Evolutionary conservation across 805 yeast species (phyloP).

Genomic region (Metschnikowia koreensis): DNA sequence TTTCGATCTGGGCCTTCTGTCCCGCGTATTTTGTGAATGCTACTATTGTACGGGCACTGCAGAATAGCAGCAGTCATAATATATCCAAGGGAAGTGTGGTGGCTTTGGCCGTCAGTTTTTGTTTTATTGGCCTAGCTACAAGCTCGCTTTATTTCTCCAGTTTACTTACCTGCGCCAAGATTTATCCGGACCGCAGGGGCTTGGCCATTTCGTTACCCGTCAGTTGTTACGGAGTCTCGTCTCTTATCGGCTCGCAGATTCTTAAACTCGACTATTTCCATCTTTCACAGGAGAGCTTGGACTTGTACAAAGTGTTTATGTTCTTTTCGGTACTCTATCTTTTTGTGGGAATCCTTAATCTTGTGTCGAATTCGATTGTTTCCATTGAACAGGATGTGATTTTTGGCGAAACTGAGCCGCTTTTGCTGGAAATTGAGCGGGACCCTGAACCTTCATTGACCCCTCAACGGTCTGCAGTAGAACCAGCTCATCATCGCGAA

Average conservation of each 20-base stretch:
- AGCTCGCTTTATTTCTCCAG: slow-evolving; percentile 71
- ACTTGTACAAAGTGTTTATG: slow-evolving; percentile 51
- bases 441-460: slow-evolving; percentile 22
- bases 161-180: slow-evolving; percentile 76
- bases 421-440: slow-evolving; percentile 9
- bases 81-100: slow-evolving; percentile 39
- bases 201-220: slow-evolving; percentile 87
- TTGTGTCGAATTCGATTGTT: slow-evolving; percentile 63
- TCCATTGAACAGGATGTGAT: slow-evolving; percentile 53
- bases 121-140: slow-evolving; percentile 67
- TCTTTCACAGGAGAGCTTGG: slow-evolving; percentile 31
- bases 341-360: slow-evolving; percentile 55
- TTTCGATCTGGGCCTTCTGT: slow-evolving; percentile 58
- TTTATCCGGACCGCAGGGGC: slow-evolving; percentile 75
- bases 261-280: slow-evolving; percentile 43
- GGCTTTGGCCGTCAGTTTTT: slow-evolving; percentile 48
- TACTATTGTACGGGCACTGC: slow-evolving; percentile 19
- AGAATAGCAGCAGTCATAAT: not conserved
- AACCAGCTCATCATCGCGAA: slow-evolving; percentile 37
- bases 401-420: slow-evolving; percentile 28
- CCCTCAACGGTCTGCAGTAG: slow-evolving; percentile 33
- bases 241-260: slow-evolving; percentile 69
- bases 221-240: slow-evolving; percentile 79
- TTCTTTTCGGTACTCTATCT: slow-evolving; percentile 54
- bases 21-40: slow-evolving; percentile 61